Percentiles rank a stretch among this genome's conserved stretches.
phyloP scores from a whole-genome alignment of 2,329 filamentous ascomycete genomes.

The Neopestalotiopsis sp. region DNA sequence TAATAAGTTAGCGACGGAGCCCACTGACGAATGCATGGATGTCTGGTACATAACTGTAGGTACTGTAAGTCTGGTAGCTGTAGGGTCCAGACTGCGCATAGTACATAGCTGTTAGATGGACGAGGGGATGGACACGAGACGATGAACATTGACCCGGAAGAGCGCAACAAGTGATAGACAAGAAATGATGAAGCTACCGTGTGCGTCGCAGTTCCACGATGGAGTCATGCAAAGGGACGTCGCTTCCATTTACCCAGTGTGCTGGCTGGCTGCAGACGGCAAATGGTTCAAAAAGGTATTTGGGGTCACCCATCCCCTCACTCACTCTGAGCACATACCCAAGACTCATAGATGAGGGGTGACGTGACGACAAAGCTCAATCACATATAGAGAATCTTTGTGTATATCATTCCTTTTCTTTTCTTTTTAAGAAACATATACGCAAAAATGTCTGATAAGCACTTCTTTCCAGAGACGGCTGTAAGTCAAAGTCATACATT shows the following conservation, averaged over 20 bases:
- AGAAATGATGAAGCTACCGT: neutral
- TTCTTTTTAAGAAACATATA: neutral
- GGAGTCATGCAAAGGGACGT: neutral
- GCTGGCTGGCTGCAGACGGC: neutral
- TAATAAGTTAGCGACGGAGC: neutral
- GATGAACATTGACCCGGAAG: neutral
- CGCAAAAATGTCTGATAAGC: constrained; percentile 20
- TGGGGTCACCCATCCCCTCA: neutral
- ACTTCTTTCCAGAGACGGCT: constrained; percentile 19
- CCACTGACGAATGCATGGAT: neutral
- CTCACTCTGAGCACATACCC: neutral
- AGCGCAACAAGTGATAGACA: no score
- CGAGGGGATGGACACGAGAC: neutral
- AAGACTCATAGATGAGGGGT: neutral
- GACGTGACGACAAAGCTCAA: neutral
- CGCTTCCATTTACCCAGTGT: neutral
- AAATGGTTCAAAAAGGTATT: constrained; percentile 1
- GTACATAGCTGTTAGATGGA: neutral
- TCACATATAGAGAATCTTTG: neutral
- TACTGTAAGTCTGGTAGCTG: no score
- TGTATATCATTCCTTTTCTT: neutral
- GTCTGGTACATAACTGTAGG: neutral
- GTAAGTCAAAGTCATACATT: neutral
- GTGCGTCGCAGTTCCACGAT: neutral
- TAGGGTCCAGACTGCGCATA: neutral